Percentiles rank a stretch among this genome's conserved stretches.
Conservation (phyloP, 1,139 yeast species). For the Saccharomyces hybrid region DNA sequence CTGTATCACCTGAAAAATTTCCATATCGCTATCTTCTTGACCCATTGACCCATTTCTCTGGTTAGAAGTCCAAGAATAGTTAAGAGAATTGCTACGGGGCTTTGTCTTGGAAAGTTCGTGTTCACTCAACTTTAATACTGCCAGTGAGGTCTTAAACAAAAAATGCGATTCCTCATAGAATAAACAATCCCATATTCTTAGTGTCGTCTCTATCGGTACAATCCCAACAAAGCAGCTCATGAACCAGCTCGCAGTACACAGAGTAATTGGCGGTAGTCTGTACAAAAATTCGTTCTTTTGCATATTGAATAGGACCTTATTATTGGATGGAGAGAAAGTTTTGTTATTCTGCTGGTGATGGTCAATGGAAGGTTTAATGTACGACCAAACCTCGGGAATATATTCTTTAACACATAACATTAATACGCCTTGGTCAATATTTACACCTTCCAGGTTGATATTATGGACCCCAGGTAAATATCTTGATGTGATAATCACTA, state of each 20-base stretch:
- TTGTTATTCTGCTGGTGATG: neutral
- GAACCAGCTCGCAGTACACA: constrained; percentile 95
- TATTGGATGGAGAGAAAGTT: constrained; percentile 1
- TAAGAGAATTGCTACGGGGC: neutral
- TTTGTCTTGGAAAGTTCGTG: constrained; percentile 46
- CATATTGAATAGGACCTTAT: neutral
- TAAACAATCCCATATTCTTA: constrained; percentile 89
- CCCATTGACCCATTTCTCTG: constrained; percentile 1
- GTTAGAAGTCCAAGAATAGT: neutral
- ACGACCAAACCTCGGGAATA: constrained; percentile 72
- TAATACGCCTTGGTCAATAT: constrained; percentile 88
- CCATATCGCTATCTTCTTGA: constrained; percentile 58
- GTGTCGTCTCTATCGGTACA: constrained; percentile 76
- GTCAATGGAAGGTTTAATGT: constrained; percentile 32
- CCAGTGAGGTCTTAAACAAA: constrained; percentile 72
- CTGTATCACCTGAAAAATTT: constrained; percentile 79
- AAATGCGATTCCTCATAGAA: constrained; percentile 90
- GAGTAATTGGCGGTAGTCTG: constrained; percentile 79
- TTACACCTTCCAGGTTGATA: constrained; percentile 84
- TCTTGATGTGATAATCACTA: constrained; percentile 77
- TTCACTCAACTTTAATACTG: constrained; percentile 73
- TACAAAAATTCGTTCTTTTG: constrained; percentile 55
- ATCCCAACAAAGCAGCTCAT: constrained; percentile 90
- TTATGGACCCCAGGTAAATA: constrained; percentile 91
- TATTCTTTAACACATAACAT: constrained; percentile 81